Conservation (phyloP, 2,329 filamentous ascomycete species). For the Ceratocystiopsis brevicomis region DNA sequence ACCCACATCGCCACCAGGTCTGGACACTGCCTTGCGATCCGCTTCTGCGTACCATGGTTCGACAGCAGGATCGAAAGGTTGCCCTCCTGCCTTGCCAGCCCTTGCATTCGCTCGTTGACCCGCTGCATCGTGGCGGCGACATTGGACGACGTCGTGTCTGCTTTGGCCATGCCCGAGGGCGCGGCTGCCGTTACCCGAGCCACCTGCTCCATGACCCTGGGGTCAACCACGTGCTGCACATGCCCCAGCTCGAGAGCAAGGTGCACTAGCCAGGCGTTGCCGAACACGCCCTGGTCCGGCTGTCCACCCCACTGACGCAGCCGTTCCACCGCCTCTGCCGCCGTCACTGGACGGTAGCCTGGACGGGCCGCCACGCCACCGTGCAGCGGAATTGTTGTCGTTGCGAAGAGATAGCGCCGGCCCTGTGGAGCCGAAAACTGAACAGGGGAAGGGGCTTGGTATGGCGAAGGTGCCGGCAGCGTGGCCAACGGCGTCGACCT, state of each 20-base stretch:
- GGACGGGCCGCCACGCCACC: constrained; percentile 5
- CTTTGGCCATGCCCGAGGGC: background rate
- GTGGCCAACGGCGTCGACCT: too few species aligned
- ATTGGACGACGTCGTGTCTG: background rate
- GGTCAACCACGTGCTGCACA: constrained; percentile 4
- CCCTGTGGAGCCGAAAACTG: background rate
- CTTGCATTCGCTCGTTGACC: constrained; percentile 6
- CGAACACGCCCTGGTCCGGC: constrained; percentile 7
- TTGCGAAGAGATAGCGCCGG: constrained; percentile 6
- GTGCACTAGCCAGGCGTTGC: constrained; percentile 9
- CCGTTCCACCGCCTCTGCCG: constrained; percentile 2
- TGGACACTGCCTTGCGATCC: constrained; percentile 10
- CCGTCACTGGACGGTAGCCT: constrained; percentile 7
- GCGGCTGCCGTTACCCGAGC: background rate
- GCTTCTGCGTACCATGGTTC: constrained; percentile 9
- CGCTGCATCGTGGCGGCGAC: background rate
- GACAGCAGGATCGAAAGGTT: constrained; percentile 8
- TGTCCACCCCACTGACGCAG: constrained; percentile 7
- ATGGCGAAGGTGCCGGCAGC: too few species aligned
- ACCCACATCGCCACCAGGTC: constrained; percentile 10
- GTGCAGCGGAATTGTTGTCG: constrained; percentile 7
- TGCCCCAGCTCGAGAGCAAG: constrained; percentile 7
- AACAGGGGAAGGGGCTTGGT: background rate
- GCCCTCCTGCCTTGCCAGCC: constrained; percentile 1
- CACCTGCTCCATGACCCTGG: constrained; percentile 3